Evolutionary conservation across 192 early-diverging fungal species (phyloP), one percentile per base, ranked within the genome.

Genomic region (Podila minutissima): DNA sequence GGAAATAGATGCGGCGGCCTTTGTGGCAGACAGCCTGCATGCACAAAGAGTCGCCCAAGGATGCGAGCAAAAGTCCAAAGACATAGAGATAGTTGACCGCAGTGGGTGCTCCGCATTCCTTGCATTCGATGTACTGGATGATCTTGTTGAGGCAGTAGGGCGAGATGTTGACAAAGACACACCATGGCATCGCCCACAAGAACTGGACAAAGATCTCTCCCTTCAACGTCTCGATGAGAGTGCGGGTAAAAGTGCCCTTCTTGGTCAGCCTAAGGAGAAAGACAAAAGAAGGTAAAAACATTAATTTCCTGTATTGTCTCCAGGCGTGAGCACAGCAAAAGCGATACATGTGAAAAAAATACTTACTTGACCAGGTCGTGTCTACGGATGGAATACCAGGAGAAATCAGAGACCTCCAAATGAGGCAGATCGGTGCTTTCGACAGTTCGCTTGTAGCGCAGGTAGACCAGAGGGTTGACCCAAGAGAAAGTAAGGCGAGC

Each of bases 1-100:
- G 90, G 41, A 93, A 77, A 62, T 86, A 83, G 3, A 93, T 69
- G 11, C 86, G 84, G 17, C 93, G 85, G 24, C 93, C 93, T 59
- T 86, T 90, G 69, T 88, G 90, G 19, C 93, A 72, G 2, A 86
- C 70, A 72, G 90, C 85, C 72, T 89, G 87, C 2, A 82, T 48
- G 22, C 76, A 31, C 13, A 87, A 41, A n/a, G 88, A 87, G 17
- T 87, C 87, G 5, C 84, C 59, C 5, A 74, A 55, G 2, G 73
- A 78, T 5, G 83, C 82, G 26, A 89, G 17, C 35, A 93, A 82
- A 41, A 94, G 68, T 15, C 87, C 88, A 38, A 91, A 76, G 2
- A 89, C 91, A 63, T 87, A 92, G 11, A 88, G 68, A 59, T 88
- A 94, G 6, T 72, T 60, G 24, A 10, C 3, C 2, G 28, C 17